A percentile compares a stretch with the other conserved stretches of the same genome.
phyloP scores from a whole-genome alignment of 179 eudicot genomes.

The Beta corolliflora region DNA sequence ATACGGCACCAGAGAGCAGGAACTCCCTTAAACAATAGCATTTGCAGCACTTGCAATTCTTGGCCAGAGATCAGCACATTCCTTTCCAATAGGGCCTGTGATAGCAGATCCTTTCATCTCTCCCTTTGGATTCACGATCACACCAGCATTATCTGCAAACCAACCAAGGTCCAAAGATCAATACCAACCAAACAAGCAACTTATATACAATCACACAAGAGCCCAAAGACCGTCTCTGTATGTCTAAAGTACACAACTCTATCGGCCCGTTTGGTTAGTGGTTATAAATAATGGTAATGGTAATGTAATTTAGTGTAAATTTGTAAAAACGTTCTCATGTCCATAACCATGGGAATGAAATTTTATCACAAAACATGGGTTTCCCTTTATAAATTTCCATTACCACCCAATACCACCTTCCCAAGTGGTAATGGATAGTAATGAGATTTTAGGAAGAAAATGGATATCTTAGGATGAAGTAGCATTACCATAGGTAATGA shows the following conservation, averaged over 20 bases:
- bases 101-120: conserved; percentile 52
- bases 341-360: too few species aligned
- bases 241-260: neutral
- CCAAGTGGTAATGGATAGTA: too few species aligned
- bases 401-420: too few species aligned
- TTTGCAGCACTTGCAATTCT: conserved; percentile 41
- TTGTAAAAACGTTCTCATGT: too few species aligned
- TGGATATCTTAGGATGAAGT: too few species aligned
- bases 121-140: conserved; percentile 51
- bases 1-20: neutral
- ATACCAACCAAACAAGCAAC: neutral
- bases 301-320: too few species aligned
- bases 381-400: too few species aligned
- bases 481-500: too few species aligned
- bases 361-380: too few species aligned
- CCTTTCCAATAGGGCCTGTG: conserved; percentile 46
- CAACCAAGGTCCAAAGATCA: neutral
- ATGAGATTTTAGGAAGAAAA: too few species aligned
- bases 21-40: conserved; percentile 27
- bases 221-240: neutral
- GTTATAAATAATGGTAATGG: too few species aligned
- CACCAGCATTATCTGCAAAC: conserved; percentile 49
- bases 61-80: conserved; percentile 45
- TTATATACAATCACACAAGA: neutral
- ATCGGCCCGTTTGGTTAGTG: too few species aligned